A percentile compares a stretch with the other conserved stretches of the same genome.
These are phyloP conservation scores for Chrysopogon serrulatus DNA, from an alignment of 176 grass and related monocot genomes.

Conservation along the genomic window DNA sequence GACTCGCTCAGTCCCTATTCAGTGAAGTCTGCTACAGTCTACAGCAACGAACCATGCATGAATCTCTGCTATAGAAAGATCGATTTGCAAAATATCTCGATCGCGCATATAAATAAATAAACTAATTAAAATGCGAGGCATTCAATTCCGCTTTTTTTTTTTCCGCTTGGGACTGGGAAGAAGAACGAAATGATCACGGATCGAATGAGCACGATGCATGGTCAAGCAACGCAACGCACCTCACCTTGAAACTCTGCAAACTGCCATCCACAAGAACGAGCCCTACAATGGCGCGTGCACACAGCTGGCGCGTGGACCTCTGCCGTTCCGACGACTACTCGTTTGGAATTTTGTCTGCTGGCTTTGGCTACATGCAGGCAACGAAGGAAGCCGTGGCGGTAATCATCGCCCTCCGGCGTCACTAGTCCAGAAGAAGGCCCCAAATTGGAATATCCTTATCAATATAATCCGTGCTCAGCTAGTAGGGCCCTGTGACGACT, in stretches of 20 bases:
- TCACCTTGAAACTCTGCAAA: not conserved
- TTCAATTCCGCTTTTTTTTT: not conserved
- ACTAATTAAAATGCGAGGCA: not conserved
- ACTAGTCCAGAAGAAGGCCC: not conserved
- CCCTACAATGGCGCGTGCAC: not conserved
- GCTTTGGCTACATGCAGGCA: not conserved
- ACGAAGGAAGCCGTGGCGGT: constrained; percentile 4
- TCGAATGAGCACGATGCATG: not conserved
- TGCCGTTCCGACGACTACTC: not conserved
- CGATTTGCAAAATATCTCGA: not conserved
- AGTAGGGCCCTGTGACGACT: too few relatives aligned
- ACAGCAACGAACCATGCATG: not conserved
- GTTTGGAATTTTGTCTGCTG: not conserved
- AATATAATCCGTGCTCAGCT: too few relatives aligned
- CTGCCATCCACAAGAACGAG: not conserved
- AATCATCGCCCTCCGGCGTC: not conserved
- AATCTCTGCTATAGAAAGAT: not conserved
- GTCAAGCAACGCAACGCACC: not conserved
- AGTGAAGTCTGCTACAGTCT: too few relatives aligned
- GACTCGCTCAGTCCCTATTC: too few relatives aligned
- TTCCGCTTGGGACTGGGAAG: too few relatives aligned
- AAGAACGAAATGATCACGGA: not conserved
- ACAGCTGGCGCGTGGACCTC: not conserved
- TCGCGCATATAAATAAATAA: not conserved
- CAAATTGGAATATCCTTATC: not conserved